Evolutionary conservation across 768 basidiomycete species (phyloP).

Genomic region (Suillus subaureus): DNA sequence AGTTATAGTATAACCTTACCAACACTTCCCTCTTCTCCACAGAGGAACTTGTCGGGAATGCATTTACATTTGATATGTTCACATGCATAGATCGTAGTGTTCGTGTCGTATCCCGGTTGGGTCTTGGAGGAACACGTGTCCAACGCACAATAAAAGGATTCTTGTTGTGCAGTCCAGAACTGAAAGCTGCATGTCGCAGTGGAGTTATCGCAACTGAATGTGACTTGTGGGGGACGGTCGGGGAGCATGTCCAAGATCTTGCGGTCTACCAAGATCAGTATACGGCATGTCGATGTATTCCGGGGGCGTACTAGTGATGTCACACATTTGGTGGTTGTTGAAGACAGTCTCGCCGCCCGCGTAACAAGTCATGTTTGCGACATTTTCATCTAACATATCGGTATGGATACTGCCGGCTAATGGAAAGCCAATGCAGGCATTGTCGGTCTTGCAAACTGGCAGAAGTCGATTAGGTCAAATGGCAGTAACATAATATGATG

Average conservation of each 20-base stretch:
- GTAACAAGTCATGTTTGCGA: slow-evolving; percentile 88
- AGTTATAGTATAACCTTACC: slow-evolving; percentile 53
- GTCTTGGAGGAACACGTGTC: slow-evolving; percentile 60
- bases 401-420: slow-evolving; percentile 47
- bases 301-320: slow-evolving; percentile 84
- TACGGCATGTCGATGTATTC: not conserved
- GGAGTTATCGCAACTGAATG: slow-evolving; percentile 82
- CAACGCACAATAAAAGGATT: slow-evolving; percentile 95
- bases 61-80: slow-evolving; percentile 87
- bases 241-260: slow-evolving; percentile 95
- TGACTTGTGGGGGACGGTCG: slow-evolving; percentile 90
- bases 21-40: slow-evolving; percentile 92
- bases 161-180: slow-evolving; percentile 95
- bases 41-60: slow-evolving; percentile 92
- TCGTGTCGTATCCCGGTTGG: slow-evolving; percentile 58
- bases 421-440: slow-evolving; percentile 80
- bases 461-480: not conserved
- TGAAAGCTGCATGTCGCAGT: slow-evolving; percentile 85
- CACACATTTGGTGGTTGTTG: slow-evolving; percentile 96
- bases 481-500: not conserved
- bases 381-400: slow-evolving; percentile 41
- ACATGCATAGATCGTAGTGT: slow-evolving; percentile 79
- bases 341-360: slow-evolving; percentile 92
- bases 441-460: slow-evolving; percentile 66
- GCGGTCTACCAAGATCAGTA: slow-evolving; percentile 56